phyloP scores from a whole-genome alignment of 176 grass and related monocot genomes.

The Carex cristatella region DNA sequence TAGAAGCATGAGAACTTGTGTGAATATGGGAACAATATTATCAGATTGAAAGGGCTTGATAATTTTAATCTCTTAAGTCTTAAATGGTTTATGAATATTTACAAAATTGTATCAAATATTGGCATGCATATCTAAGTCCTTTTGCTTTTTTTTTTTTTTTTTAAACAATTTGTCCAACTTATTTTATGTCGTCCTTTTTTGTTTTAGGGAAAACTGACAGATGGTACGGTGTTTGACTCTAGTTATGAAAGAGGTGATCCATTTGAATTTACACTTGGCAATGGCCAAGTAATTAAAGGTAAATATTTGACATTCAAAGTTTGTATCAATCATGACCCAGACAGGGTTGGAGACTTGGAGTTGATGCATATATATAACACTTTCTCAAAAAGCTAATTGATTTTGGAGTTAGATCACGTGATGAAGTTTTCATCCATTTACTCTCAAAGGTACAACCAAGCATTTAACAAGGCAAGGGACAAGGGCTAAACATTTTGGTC shows the following conservation, averaged over 20 bases:
- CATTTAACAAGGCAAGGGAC: not conserved
- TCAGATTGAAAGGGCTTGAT: not conserved
- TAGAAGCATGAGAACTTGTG: not conserved
- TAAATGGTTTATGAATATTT: not conserved
- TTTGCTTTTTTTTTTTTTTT: not conserved
- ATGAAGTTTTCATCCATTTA: not conserved
- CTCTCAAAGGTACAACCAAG: not conserved
- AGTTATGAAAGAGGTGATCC: conserved; percentile 89
- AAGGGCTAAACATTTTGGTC: not conserved
- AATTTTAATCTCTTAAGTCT: not conserved
- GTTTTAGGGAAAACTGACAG: conserved; percentile 73
- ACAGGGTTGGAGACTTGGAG: not conserved
- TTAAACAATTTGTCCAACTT: not conserved
- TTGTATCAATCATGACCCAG: not conserved
- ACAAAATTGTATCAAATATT: not conserved
- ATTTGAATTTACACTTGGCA: conserved; percentile 88
- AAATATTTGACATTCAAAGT: conserved; percentile 10
- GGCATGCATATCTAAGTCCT: not conserved
- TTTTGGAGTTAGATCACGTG: not conserved
- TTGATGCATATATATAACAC: not conserved
- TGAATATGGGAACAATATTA: not conserved
- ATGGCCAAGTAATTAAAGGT: conserved; percentile 96
- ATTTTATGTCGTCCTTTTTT: conserved; percentile 21
- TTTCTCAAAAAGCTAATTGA: not conserved
- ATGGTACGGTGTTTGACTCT: conserved; percentile 86